Conservation (phyloP, 202 grass and related monocot species). For the Panicum virgatum region DNA sequence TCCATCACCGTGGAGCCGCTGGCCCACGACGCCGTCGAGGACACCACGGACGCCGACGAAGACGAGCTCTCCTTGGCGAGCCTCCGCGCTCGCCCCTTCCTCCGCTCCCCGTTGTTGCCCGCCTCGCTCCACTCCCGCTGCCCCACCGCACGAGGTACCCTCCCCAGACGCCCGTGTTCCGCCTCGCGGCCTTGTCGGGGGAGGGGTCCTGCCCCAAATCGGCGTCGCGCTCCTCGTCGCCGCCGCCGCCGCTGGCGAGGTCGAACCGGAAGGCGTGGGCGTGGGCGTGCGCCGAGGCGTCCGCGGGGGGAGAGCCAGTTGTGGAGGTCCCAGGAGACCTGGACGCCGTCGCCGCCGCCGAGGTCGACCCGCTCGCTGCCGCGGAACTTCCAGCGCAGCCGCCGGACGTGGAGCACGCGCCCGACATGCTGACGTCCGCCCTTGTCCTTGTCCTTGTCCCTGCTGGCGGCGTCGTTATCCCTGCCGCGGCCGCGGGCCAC, state of each 20-base stretch:
- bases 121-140: constrained; percentile 71
- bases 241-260: constrained; percentile 14
- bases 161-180: constrained; percentile 28
- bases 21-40: constrained; percentile 61
- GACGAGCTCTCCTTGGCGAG: constrained; percentile 54
- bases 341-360: constrained; percentile 50
- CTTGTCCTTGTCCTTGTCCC: constrained; percentile 37
- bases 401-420: constrained; percentile 64
- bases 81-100: constrained; percentile 38
- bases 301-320: constrained; percentile 63
- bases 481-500: constrained; percentile 37
- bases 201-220: constrained; percentile 28
- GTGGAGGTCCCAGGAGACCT: constrained; percentile 91
- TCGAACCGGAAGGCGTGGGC: constrained; percentile 73
- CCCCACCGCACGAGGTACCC: constrained; percentile 44
- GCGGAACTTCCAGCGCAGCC: constrained; percentile 91
- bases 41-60: constrained; percentile 58
- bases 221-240: not conserved
- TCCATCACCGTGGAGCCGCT: constrained; percentile 87
- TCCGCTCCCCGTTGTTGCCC: constrained; percentile 42
- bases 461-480: constrained; percentile 25
- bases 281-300: constrained; percentile 27
- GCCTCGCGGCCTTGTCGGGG: constrained; percentile 21
- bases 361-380: constrained; percentile 72
- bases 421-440: constrained; percentile 56